phyloP scores from a whole-genome alignment of 2,329 filamentous ascomycete genomes.

The Diaporthe sp. region DNA sequence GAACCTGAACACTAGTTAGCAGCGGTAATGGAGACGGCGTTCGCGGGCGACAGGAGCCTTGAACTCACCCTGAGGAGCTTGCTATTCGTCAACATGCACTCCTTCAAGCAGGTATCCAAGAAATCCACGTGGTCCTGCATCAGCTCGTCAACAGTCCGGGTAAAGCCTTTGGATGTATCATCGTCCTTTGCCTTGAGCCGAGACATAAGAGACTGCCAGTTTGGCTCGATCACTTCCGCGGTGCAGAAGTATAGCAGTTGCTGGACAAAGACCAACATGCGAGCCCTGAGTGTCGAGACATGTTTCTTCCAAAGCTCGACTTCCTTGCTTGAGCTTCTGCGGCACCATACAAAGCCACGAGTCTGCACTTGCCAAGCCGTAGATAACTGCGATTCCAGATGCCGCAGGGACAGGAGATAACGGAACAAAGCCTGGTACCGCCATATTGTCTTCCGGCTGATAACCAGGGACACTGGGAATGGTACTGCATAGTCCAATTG shows the following conservation, averaged over 20 bases:
- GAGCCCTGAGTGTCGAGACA: constrained; percentile 90
- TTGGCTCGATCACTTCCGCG: constrained; percentile 96
- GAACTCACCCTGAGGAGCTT: constrained; percentile 86
- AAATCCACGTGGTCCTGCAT: constrained; percentile 99
- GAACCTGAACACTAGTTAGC: constrained; percentile 75
- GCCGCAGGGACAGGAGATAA: constrained; percentile 89
- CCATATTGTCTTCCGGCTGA: constrained; percentile 96
- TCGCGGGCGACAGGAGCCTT: constrained; percentile 13
- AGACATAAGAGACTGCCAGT: constrained; percentile 96
- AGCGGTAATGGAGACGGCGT: background rate
- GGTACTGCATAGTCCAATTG: constrained; percentile 96
- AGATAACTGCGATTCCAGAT: constrained; percentile 89
- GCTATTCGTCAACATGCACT: constrained; percentile 98
- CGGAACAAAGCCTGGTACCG: constrained; percentile 97
- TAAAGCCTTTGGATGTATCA: constrained; percentile 52
- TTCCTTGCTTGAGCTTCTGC: constrained; percentile 78
- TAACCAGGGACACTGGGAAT: constrained; percentile 94
- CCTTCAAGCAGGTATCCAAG: constrained; percentile 95
- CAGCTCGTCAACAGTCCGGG: constrained; percentile 91
- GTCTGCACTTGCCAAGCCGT: constrained; percentile 93
- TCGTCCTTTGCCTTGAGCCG: constrained; percentile 77
- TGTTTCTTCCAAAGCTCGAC: constrained; percentile 94
- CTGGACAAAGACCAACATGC: constrained; percentile 98
- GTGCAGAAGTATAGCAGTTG: constrained; percentile 98
- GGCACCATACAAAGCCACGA: constrained; percentile 84